Base-by-base conservation (phyloP, 192 early-diverging fungal species). In the Thamnidium elegans region DNA sequence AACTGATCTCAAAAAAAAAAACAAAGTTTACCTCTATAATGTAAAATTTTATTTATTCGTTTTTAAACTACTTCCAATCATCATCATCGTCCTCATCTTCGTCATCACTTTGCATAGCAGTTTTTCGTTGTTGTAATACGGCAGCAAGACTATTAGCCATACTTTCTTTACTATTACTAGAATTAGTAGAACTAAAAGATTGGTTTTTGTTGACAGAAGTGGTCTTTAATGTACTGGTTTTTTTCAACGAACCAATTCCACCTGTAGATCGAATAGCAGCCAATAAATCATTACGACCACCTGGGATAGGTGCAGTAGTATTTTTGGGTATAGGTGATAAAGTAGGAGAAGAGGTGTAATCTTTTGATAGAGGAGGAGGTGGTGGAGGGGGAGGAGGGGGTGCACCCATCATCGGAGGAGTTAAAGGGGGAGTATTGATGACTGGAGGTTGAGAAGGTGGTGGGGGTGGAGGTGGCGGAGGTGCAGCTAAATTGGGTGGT, bases 221-320 rank as follows among this genome's bases (percentile, higher is more conserved):
- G 3, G 20, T 19, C 7, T 14, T 58, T 14, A 51, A 47, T 13
- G 44, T 31, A 11, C 56, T 56, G 5, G 60, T 66, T 63, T 81
- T 81, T 54, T 74, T 78, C 20, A 81, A 61, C 1, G 50, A 68
- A 48, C 67, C 69, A 69, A 78, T 61, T 14, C 82, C 82, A 50
- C 82, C 82, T 4, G 75, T 65, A 14, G 69, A 73, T 53, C 79
- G 59, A 47, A 84, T 84, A 50, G 74, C 75, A 34, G 71, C 75
- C 68, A 84, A 23, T 15, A 84, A 58, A 47, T 79, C 79, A 21
- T 60, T 20, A 10, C 79, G 68, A 31, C 66, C 73, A 67, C 51
- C 60, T 9, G 61, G 7, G 30, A 51, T 34, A 43, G 51, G 51
- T 6, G 36, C 13, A 15, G 32, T 13, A 55, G 9, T 32, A 55